Evolutionary conservation across 2,329 filamentous ascomycete species (phyloP).

Genomic region (Aplosporella prunicola): DNA sequence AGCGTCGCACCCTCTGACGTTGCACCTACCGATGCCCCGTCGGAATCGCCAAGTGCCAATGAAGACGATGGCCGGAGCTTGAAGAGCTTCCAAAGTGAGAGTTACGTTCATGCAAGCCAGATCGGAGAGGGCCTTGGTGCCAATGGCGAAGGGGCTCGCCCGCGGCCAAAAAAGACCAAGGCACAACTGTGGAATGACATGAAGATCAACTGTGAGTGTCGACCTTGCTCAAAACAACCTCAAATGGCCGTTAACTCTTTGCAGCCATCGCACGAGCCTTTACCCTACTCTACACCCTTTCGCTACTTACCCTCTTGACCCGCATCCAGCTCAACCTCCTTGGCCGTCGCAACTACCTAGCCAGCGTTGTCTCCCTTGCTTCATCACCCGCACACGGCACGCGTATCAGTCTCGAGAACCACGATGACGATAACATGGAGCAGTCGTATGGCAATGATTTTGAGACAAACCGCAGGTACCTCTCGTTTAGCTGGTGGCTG

Average conservation of each 20-base stretch:
- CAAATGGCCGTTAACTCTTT: not conserved
- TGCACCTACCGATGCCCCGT: slow-evolving; percentile 41
- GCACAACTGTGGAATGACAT: slow-evolving; percentile 94
- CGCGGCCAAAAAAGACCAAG: slow-evolving; percentile 66
- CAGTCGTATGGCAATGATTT: slow-evolving; percentile 87
- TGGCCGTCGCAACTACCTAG: slow-evolving; percentile 88
- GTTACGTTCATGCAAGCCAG: slow-evolving; percentile 76
- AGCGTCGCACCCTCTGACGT: slow-evolving; percentile 48
- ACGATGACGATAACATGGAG: slow-evolving; percentile 78
- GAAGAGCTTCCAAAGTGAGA: slow-evolving; percentile 67
- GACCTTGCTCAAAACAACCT: not conserved
- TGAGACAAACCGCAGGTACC: slow-evolving; percentile 86
- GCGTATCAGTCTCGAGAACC: slow-evolving; percentile 82
- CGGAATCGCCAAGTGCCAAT: slow-evolving; percentile 14
- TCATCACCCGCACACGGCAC: slow-evolving; percentile 58
- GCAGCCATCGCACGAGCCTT: slow-evolving; percentile 82
- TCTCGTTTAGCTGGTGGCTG: slow-evolving; percentile 98
- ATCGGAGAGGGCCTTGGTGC: slow-evolving; percentile 43
- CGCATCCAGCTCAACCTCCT: slow-evolving; percentile 94
- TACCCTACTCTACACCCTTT: slow-evolving; percentile 83
- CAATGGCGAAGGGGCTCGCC: slow-evolving; percentile 39
- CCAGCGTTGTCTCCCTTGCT: slow-evolving; percentile 85
- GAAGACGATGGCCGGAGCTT: slow-evolving; percentile 79
- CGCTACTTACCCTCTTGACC: slow-evolving; percentile 82
- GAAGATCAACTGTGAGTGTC: slow-evolving; percentile 75